These are phyloP conservation scores for Heterobasidion parviporum DNA, from an alignment of 1,284 basidiomycete species.

Conservation along the genomic window DNA sequence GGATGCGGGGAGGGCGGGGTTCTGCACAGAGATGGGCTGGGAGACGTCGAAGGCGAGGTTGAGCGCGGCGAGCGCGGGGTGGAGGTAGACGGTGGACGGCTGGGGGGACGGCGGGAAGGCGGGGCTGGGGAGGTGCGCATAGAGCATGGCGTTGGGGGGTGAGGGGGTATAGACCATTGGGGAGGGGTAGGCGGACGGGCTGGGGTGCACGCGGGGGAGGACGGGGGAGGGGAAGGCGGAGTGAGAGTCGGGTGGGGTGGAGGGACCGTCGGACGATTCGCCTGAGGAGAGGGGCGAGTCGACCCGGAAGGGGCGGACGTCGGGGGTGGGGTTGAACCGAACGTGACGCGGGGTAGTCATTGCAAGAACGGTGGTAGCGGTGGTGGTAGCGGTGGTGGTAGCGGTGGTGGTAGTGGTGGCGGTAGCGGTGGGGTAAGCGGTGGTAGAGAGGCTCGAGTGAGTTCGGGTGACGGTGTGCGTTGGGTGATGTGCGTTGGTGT, in stretches of 20 bases:
- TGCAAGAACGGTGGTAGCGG: neutral
- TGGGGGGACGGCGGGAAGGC: conserved; percentile 5
- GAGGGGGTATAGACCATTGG: conserved; percentile 1
- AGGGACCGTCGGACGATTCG: conserved; percentile 5
- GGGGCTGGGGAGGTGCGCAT: conserved; percentile 1
- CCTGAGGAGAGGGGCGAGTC: conserved; percentile 7
- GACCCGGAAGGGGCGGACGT: conserved; percentile 4
- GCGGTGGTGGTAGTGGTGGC: neutral
- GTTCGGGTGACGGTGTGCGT: too few species aligned
- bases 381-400: neutral
- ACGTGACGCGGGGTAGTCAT: conserved; percentile 3
- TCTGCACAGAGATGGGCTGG: neutral
- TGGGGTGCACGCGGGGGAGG: neutral
- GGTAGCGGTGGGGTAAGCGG: too few species aligned
- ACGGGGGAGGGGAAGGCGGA: conserved; percentile 7
- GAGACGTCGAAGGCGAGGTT: conserved; percentile 5
- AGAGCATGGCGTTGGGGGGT: conserved; percentile 1
- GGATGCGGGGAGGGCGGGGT: neutral
- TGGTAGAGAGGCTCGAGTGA: too few species aligned
- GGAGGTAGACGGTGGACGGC: neutral
- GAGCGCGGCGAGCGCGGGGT: neutral
- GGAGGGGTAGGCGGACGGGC: neutral
- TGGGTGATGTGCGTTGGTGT: neutral
- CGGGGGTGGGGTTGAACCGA: conserved; percentile 9
- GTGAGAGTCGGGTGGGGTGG: conserved; percentile 9